Conservation (phyloP, 441 rosid genomes). For the Lepidium campestre region DNA sequence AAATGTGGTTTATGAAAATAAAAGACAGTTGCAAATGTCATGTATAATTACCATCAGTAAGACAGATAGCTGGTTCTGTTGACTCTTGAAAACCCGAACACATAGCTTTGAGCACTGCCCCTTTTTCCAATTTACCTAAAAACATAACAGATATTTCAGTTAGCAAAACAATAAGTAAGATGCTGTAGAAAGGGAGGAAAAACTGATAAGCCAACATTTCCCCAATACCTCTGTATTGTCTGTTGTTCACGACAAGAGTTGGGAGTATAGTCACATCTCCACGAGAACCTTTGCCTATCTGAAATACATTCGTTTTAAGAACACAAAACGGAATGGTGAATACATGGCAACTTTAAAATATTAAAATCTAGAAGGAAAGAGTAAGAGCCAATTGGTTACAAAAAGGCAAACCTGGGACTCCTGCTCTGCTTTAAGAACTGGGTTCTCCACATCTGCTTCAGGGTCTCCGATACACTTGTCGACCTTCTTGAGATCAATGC, state of each 20-base stretch:
- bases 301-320: conserved; percentile 9
- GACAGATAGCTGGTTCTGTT: conserved; percentile 34
- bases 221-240: conserved; percentile 47
- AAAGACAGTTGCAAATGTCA: neutral
- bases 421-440: conserved; percentile 52
- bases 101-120: conserved; percentile 51
- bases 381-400: neutral
- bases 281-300: conserved; percentile 51
- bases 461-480: conserved; percentile 58
- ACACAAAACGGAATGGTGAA: neutral
- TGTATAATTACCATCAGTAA: conserved; percentile 24
- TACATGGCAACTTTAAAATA: neutral
- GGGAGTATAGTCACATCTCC: conserved; percentile 56
- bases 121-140: conserved; percentile 44
- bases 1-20: neutral
- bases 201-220: neutral
- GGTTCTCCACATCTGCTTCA: conserved; percentile 50
- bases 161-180: neutral
- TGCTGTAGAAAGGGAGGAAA: neutral
- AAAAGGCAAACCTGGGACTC: conserved; percentile 42
- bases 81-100: conserved; percentile 54
- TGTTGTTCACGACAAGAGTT: conserved; percentile 51
- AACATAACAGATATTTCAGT: neutral
- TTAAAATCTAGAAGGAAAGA: neutral
- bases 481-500: conserved; percentile 49